Conservation (phyloP, 2,329 filamentous ascomycete species). For the Chrysoporthe deuterocubensis region DNA sequence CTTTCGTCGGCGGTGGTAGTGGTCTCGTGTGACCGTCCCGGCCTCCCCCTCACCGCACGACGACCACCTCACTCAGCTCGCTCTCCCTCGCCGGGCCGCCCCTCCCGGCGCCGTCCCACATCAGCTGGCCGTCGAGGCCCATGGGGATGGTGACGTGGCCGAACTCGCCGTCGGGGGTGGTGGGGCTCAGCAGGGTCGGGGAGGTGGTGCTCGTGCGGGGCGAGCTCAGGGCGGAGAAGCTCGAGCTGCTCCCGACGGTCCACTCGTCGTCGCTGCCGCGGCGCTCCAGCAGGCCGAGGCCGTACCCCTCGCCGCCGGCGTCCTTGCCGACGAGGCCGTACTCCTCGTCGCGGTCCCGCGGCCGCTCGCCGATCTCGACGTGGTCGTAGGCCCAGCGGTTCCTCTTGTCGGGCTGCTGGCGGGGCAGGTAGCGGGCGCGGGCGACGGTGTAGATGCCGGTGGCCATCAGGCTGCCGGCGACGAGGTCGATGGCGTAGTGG, state of each 20-base stretch:
- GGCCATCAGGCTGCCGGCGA: slow-evolving; percentile 79
- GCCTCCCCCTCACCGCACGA: slow-evolving; percentile 40
- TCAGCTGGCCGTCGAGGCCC: slow-evolving; percentile 25
- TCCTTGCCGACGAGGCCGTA: slow-evolving; percentile 47
- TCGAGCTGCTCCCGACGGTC: slow-evolving; percentile 84
- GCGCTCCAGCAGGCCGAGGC: slow-evolving; percentile 50
- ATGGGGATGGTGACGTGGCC: slow-evolving; percentile 31
- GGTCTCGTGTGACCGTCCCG: neutral
- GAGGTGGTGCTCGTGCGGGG: slow-evolving; percentile 48
- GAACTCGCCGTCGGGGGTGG: slow-evolving; percentile 48
- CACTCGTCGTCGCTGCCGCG: slow-evolving; percentile 78
- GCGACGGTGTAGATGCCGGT: slow-evolving; percentile 81
- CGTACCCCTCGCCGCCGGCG: slow-evolving; percentile 50
- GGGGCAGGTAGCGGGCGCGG: slow-evolving; percentile 79
- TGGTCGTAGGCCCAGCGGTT: slow-evolving; percentile 97
- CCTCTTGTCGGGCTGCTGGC: slow-evolving; percentile 80
- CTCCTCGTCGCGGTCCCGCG: slow-evolving; percentile 48
- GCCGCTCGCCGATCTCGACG: slow-evolving; percentile 75
- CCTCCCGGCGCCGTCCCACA: slow-evolving; percentile 44
- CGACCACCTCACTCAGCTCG: slow-evolving; percentile 51
- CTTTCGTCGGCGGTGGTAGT: neutral
- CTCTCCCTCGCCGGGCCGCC: slow-evolving; percentile 43
- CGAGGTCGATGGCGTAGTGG: slow-evolving; percentile 93
- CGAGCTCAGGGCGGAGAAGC: slow-evolving; percentile 53
- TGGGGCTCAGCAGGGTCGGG: slow-evolving; percentile 55